Percentiles rank a stretch among this genome's conserved stretches.
These are phyloP conservation scores for Bimuria novae-zelandiae DNA, from an alignment of 2,329 filamentous ascomycete genomes.

Conservation along the genomic window DNA sequence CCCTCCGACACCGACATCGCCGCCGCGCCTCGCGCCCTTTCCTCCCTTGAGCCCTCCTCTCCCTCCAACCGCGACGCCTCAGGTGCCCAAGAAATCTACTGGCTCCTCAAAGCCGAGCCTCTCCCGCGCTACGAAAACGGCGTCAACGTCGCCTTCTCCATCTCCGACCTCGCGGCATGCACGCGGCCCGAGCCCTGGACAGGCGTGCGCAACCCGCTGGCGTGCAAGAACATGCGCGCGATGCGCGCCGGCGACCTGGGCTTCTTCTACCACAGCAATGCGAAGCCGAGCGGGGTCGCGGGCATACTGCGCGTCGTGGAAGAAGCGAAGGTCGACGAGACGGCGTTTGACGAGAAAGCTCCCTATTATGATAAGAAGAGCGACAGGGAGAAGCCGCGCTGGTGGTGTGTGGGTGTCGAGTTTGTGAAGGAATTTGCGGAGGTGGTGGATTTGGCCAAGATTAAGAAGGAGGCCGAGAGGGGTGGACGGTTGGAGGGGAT, in stretches of 20 bases:
- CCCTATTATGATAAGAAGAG: slow-evolving; percentile 86
- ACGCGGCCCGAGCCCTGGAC: slow-evolving; percentile 87
- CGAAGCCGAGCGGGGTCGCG: slow-evolving; percentile 84
- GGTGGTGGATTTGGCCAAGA: slow-evolving; percentile 70
- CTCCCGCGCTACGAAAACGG: slow-evolving; percentile 85
- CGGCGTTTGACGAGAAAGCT: slow-evolving; percentile 70
- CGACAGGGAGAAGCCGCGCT: slow-evolving; percentile 70
- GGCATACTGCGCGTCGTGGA: slow-evolving; percentile 87
- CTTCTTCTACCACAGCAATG: slow-evolving; percentile 97
- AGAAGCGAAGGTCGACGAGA: slow-evolving; percentile 80
- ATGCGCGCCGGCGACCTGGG: slow-evolving; percentile 93
- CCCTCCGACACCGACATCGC: slow-evolving; percentile 10
- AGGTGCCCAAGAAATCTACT: slow-evolving; percentile 45
- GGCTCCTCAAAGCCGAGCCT: slow-evolving; percentile 67
- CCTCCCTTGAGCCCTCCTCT: slow-evolving; percentile 20
- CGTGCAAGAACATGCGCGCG: slow-evolving; percentile 84
- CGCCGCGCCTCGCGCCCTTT: too few species aligned
- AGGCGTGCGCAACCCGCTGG: slow-evolving; percentile 61
- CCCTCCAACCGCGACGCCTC: slow-evolving; percentile 32
- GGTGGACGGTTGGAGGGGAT: slow-evolving; percentile 69
- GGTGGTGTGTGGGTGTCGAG: slow-evolving; percentile 87
- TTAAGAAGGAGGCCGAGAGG: slow-evolving; percentile 65
- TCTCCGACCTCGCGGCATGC: slow-evolving; percentile 80
- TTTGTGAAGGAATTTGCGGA: slow-evolving; percentile 82
- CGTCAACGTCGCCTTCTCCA: slow-evolving; percentile 88